Conservation (phyloP, 108 stramenopile species). For the Nitzschia putrida region DNA sequence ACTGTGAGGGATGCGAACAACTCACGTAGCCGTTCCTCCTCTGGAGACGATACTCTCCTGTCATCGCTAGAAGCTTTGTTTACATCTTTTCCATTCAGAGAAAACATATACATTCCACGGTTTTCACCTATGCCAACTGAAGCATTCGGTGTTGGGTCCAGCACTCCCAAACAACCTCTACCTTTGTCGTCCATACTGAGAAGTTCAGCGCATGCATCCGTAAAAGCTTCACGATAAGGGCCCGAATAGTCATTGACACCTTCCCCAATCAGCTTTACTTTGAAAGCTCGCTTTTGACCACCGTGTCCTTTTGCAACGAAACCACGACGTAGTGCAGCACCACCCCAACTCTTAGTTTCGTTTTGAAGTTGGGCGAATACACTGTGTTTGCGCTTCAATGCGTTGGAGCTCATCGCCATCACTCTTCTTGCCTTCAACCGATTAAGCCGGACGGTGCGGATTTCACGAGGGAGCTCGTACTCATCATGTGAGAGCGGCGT, state of each 20-base stretch:
- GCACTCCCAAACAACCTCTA: constrained; percentile 63
- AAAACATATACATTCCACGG: constrained; percentile 76
- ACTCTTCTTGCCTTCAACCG: constrained; percentile 79
- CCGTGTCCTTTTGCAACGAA: constrained; percentile 96
- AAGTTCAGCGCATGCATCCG: constrained; percentile 88
- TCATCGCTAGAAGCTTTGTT: neutral
- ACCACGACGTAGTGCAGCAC: constrained; percentile 85
- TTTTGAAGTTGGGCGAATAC: constrained; percentile 93
- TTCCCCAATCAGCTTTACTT: constrained; percentile 96
- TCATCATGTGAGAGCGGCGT: constrained; percentile 95
- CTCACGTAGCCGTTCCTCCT: constrained; percentile 52
- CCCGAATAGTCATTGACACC: constrained; percentile 99
- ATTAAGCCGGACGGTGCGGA: constrained; percentile 88
- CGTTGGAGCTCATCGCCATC: constrained; percentile 48
- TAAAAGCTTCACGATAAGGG: constrained; percentile 94
- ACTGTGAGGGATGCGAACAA: constrained; percentile 59
- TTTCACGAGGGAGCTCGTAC: constrained; percentile 94
- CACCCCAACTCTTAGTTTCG: constrained; percentile 88
- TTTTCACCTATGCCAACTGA: constrained; percentile 68
- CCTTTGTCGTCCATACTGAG: constrained; percentile 52
- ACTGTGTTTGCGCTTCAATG: constrained; percentile 69
- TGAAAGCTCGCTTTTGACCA: constrained; percentile 95
- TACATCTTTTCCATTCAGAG: constrained; percentile 36
- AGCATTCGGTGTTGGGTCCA: constrained; percentile 83
- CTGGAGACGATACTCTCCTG: too few species aligned